Evolutionary conservation across 2,329 filamentous ascomycete genomes (phyloP).

Genomic region (Metarhizium humberi): DNA sequence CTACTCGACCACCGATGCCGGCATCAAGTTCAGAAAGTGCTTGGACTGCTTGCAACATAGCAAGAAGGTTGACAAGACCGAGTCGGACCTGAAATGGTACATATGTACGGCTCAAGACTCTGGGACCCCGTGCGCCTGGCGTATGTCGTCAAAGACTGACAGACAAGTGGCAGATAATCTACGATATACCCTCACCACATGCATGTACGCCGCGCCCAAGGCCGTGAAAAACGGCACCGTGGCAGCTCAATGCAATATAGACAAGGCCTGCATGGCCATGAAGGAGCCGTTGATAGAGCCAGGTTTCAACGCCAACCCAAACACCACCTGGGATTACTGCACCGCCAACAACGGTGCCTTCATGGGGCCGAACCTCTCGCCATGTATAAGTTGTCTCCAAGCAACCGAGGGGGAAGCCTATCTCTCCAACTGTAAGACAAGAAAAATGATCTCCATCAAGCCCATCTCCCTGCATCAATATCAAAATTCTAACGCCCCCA

Average conservation of each 20-base stretch:
- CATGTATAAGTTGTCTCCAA: slow-evolving; percentile 35
- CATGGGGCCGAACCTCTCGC: slow-evolving; percentile 17
- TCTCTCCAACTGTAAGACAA: slow-evolving; percentile 38
- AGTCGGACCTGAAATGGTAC: slow-evolving; percentile 36
- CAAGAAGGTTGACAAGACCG: slow-evolving; percentile 24
- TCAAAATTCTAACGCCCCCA: not conserved
- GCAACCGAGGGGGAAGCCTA: slow-evolving; percentile 30
- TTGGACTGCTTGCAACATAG: slow-evolving; percentile 38
- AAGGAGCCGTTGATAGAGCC: slow-evolving; percentile 26
- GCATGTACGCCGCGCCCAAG: slow-evolving; percentile 29
- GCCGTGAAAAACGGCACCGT: slow-evolving; percentile 19
- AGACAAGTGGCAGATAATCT: slow-evolving; percentile 32
- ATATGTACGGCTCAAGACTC: slow-evolving; percentile 29
- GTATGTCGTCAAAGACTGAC: not conserved
- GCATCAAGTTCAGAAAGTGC: slow-evolving; percentile 38
- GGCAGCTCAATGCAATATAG: slow-evolving; percentile 33
- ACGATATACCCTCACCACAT: slow-evolving; percentile 37
- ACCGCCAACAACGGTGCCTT: slow-evolving; percentile 26
- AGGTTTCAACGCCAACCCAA: slow-evolving; percentile 12
- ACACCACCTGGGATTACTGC: slow-evolving; percentile 31
- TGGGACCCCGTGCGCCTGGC: not conserved
- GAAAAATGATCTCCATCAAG: not conserved
- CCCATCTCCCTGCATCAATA: slow-evolving; percentile 7
- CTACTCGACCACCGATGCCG: slow-evolving; percentile 25
- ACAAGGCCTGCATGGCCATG: slow-evolving; percentile 31